Conservation (phyloP, 495 filamentous ascomycete species). For the Chaetomidium leptoderma region DNA sequence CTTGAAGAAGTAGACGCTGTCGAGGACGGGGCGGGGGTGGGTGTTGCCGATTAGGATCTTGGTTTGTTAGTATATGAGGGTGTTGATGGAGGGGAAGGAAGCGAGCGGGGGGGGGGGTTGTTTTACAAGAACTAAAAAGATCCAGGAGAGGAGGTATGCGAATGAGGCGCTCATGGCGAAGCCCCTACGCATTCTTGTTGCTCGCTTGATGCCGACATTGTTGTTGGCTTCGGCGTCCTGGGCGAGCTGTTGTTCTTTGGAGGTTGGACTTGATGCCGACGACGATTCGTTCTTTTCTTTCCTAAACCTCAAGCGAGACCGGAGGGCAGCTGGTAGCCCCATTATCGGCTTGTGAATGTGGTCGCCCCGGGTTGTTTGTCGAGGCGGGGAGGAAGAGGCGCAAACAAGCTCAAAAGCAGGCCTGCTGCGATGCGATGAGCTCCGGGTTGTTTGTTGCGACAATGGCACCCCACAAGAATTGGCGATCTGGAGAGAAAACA, state of each 20-base stretch:
- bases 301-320: conserved; percentile 2
- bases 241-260: conserved; percentile 2
- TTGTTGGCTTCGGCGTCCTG: neutral
- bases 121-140: conserved; percentile 69
- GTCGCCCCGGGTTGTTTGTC: neutral
- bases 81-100: neutral
- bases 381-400: neutral
- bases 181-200: conserved; percentile 52
- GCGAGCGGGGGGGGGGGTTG: neutral
- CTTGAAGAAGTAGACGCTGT: conserved; percentile 73
- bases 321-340: conserved; percentile 7
- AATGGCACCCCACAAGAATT: neutral
- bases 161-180: conserved; percentile 59
- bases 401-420: conserved; percentile 1
- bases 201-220: conserved; percentile 39
- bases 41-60: conserved; percentile 67
- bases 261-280: conserved; percentile 1
- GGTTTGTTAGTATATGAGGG: conserved; percentile 9
- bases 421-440: too few relatives aligned
- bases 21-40: conserved; percentile 53
- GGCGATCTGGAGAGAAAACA: neutral
- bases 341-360: too few relatives aligned
- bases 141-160: conserved; percentile 65
- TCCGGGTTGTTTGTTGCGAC: too few relatives aligned
- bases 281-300: neutral